Evolutionary conservation across 768 basidiomycete species (phyloP), one percentile per base, ranked within the genome.

Genomic region (Trametes cingulata): DNA sequence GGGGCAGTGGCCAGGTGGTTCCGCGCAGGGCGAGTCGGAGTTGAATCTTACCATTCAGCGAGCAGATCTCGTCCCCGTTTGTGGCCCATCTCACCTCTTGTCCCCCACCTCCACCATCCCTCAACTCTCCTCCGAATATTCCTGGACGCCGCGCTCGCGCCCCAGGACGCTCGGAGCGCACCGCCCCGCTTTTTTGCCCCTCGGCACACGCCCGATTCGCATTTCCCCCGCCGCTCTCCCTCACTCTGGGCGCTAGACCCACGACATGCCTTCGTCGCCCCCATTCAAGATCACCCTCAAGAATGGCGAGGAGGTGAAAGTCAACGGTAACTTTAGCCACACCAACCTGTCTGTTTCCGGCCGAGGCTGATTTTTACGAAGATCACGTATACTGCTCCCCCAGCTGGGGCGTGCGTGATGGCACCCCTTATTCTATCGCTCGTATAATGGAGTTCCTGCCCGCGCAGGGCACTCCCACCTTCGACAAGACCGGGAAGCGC

Each of bases 381-480:
- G 96, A 98, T 75, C 95, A 98, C 77, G 95, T 98, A 67, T 98
- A 97, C 72, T 93, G 93, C 76, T 94, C 95, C 33, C 91, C 94
- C 29, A 90, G 87, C 62, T 98, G 94, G 94, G 84, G 87, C 57
- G 82, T 90, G 61, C 85, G 95, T 62, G 95, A 97, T 71, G 93
- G 93, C 68, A 93, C 94, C 61, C 95, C 97, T 58, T 98, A 97
- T 75, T 91, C 91, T 42, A 86, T 99, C 60, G 95, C 91, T 49
- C 87, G 96, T 67, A 93, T 99, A 77, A 96, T 99, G 89, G 93
- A 95, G 75, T 95, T 98, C 69, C 80, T 98, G 17, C 89, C 90
- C 35, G 87, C 92, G 10, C 86, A 88, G 72, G 87, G 88, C 53
- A 78, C 61, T 6, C 66, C 69, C 24, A 70, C 67, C 2, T 69